A percentile compares a stretch with the other conserved stretches of the same genome.
These are phyloP conservation scores for Spinacia oleracea DNA, from an alignment of 179 eudicot genomes.

Conservation along the genomic window DNA sequence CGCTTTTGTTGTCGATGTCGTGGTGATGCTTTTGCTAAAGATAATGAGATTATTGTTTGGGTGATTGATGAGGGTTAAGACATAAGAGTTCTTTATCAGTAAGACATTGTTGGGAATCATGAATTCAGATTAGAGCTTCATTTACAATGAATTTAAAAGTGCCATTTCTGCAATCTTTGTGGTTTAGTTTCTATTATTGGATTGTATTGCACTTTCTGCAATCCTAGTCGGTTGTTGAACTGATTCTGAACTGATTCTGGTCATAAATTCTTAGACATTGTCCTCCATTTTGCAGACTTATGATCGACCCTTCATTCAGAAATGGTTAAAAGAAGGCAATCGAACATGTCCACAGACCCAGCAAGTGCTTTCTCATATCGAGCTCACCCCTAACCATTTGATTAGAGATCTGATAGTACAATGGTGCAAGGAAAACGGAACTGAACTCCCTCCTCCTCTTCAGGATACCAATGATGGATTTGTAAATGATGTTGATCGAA, in stretches of 20 bases:
- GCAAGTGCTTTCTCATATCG: conserved; percentile 60
- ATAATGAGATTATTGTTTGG: neutral
- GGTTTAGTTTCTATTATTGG: neutral
- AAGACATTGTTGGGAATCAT: neutral
- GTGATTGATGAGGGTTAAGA: conserved; percentile 1
- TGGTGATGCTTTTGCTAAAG: neutral
- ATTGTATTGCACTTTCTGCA: neutral
- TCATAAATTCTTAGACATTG: neutral
- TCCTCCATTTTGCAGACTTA: conserved; percentile 57
- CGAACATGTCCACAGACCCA: conserved; percentile 70
- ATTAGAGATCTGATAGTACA: conserved; percentile 53
- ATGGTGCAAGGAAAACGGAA: conserved; percentile 70
- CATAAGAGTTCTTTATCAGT: neutral
- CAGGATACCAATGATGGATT: conserved; percentile 40
- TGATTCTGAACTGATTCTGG: neutral
- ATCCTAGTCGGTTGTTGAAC: neutral
- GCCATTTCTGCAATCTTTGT: neutral
- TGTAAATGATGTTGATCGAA: conserved; percentile 47
- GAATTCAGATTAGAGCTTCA: neutral
- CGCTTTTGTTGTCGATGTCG: neutral
- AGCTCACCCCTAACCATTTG: conserved; percentile 66
- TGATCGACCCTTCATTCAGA: conserved; percentile 73
- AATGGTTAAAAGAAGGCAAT: conserved; percentile 68
- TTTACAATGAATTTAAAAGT: neutral
- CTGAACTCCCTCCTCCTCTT: conserved; percentile 43